Percentiles rank a stretch among this genome's conserved stretches.
Evolutionary conservation across 768 basidiomycete genomes (phyloP).

Genomic region (Amanita rimosa): DNA sequence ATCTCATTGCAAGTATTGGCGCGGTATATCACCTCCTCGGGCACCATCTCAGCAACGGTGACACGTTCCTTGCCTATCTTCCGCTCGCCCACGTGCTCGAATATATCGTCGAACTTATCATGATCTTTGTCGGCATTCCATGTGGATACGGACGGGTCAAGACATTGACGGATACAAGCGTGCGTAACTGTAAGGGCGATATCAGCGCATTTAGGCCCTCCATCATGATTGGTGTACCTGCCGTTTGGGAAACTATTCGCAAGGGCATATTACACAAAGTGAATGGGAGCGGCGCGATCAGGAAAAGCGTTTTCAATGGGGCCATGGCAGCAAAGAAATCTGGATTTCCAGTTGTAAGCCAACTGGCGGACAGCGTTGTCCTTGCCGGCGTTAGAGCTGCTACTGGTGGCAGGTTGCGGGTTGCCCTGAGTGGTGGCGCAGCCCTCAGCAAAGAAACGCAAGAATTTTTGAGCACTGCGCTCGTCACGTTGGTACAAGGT

Average conservation of each 20-base stretch:
- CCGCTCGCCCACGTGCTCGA: slow-evolving; percentile 95
- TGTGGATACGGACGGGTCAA: slow-evolving; percentile 89
- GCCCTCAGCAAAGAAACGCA: slow-evolving; percentile 81
- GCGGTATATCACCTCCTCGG: slow-evolving; percentile 66
- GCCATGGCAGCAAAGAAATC: slow-evolving; percentile 70
- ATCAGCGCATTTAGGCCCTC: slow-evolving; percentile 72
- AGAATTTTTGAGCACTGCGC: slow-evolving; percentile 72
- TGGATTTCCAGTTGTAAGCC: slow-evolving; percentile 50
- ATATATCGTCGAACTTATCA: slow-evolving; percentile 79
- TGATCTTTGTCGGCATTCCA: slow-evolving; percentile 68
- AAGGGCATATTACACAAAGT: slow-evolving; percentile 89
- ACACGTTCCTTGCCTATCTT: slow-evolving; percentile 81
- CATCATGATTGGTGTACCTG: slow-evolving; percentile 93
- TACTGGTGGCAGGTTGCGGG: slow-evolving; percentile 80
- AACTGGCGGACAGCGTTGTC: slow-evolving; percentile 65
- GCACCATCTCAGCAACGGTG: slow-evolving; percentile 47
- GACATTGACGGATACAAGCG: slow-evolving; percentile 92
- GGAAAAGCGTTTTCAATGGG: slow-evolving; percentile 69
- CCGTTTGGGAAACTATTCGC: slow-evolving; percentile 94
- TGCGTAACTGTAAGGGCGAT: slow-evolving; percentile 80
- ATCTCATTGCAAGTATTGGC: slow-evolving; percentile 80
- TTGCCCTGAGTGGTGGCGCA: slow-evolving; percentile 79
- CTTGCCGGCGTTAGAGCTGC: slow-evolving; percentile 68
- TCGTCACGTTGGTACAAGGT: slow-evolving; percentile 87
- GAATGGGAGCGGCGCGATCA: slow-evolving; percentile 50